Evolutionary conservation across 2,329 filamentous ascomycete species (phyloP).

Genomic region (Pseudogymnoascus sp.): DNA sequence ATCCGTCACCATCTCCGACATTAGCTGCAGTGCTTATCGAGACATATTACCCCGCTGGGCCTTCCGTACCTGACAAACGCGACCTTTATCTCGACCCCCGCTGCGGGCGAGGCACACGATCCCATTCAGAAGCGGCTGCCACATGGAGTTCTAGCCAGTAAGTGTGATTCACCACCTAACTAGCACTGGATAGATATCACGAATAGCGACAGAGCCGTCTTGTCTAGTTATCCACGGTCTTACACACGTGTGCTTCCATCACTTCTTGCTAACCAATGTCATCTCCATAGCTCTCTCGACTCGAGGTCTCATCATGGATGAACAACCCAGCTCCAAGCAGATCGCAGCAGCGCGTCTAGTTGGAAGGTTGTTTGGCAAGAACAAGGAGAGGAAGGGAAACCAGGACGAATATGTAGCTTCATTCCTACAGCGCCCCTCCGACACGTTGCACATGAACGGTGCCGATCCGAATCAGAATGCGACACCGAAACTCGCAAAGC

Average conservation of each 20-base stretch:
- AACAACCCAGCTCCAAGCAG: slow-evolving; percentile 17
- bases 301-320: background rate
- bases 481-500: slow-evolving; percentile 22
- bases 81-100: background rate
- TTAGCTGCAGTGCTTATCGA: slow-evolving; percentile 8
- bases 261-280: background rate
- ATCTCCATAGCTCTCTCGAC: background rate
- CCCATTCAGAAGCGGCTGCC: background rate
- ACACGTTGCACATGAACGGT: slow-evolving; percentile 48
- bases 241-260: background rate
- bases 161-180: background rate
- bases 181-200: background rate
- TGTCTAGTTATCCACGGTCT: background rate
- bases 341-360: slow-evolving; percentile 43
- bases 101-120: slow-evolving; percentile 6
- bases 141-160: slow-evolving; percentile 3
- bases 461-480: slow-evolving; percentile 34
- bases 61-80: slow-evolving; percentile 6
- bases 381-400: slow-evolving; percentile 32
- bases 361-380: slow-evolving; percentile 44
- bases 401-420: slow-evolving; percentile 46
- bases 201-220: background rate
- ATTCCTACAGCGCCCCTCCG: slow-evolving; percentile 50
- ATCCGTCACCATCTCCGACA: slow-evolving; percentile 1
- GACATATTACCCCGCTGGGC: slow-evolving; percentile 1